A percentile compares a stretch with the other conserved stretches of the same genome.
Evolutionary conservation across 805 yeast species (phyloP).

Genomic region (Torulaspora franciscae): DNA sequence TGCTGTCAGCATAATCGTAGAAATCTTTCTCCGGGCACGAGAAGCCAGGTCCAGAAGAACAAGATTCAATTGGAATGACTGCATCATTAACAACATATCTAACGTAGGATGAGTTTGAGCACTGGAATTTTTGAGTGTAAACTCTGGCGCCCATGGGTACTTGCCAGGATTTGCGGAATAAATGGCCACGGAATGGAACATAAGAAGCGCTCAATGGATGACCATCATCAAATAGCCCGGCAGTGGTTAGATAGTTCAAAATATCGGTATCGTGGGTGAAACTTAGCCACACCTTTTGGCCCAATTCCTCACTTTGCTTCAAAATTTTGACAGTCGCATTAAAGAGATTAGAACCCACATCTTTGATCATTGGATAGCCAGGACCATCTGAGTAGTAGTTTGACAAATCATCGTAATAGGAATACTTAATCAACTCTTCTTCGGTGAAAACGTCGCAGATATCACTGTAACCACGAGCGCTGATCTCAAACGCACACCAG

Average conservation of each 20-base stretch:
- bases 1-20: slow-evolving; percentile 31
- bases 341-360: slow-evolving; percentile 58
- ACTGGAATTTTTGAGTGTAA: slow-evolving; percentile 46
- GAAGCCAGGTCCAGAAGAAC: slow-evolving; percentile 52
- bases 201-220: slow-evolving; percentile 41
- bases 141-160: slow-evolving; percentile 57
- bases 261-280: slow-evolving; percentile 74
- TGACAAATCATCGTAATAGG: slow-evolving; percentile 54
- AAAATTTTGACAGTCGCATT: slow-evolving; percentile 48
- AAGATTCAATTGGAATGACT: slow-evolving; percentile 46
- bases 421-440: slow-evolving; percentile 59
- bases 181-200: slow-evolving; percentile 42
- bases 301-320: slow-evolving; percentile 46
- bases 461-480: slow-evolving; percentile 59
- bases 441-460: slow-evolving; percentile 65
- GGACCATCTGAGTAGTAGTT: slow-evolving; percentile 61
- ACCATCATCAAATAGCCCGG: slow-evolving; percentile 46
- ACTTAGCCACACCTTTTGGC: slow-evolving; percentile 55
- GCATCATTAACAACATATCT: slow-evolving; percentile 51
- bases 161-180: slow-evolving; percentile 46
- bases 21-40: slow-evolving; percentile 40
- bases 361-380: slow-evolving; percentile 53
- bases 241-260: slow-evolving; percentile 55
- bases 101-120: slow-evolving; percentile 41
- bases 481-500: slow-evolving; percentile 72